These are phyloP conservation scores for Cenchrus fungigraminus DNA, from an alignment of 176 grass and related monocot genomes.

Conservation along the genomic window DNA sequence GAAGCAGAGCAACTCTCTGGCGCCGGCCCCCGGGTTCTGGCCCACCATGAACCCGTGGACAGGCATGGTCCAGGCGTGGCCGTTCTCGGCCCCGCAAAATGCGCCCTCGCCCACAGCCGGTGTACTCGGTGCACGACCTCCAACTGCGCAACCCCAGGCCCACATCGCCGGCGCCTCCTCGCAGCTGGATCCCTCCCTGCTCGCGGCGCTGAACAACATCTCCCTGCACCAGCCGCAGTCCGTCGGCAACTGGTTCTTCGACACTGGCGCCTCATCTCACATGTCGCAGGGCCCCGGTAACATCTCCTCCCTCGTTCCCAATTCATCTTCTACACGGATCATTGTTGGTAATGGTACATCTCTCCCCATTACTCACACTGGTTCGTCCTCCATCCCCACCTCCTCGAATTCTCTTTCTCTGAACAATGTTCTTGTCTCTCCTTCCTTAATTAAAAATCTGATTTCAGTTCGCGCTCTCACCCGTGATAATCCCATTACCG, in stretches of 20 bases:
- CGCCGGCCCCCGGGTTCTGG: not conserved
- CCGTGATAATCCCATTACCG: not conserved
- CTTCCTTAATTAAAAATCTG: not conserved
- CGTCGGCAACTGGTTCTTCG: not conserved
- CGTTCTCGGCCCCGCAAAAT: too few species aligned
- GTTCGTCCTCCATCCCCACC: not conserved
- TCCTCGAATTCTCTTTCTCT: not conserved
- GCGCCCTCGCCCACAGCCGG: not conserved
- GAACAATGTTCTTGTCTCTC: not conserved
- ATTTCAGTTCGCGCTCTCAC: not conserved
- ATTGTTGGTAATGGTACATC: not conserved
- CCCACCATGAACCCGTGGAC: not conserved
- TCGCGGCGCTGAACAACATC: not conserved
- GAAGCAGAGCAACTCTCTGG: not conserved
- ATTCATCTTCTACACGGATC: not conserved
- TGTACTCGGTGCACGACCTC: not conserved
- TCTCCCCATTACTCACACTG: not conserved
- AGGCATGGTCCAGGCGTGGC: not conserved
- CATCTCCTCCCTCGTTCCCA: not conserved
- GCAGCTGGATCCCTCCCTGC: not conserved
- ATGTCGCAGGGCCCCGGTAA: not conserved
- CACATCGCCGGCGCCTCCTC: not conserved
- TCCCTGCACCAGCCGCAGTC: too few species aligned
- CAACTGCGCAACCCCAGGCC: not conserved
- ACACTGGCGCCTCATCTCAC: not conserved